Evolutionary conservation across 305 asterid genomes (phyloP).

Genomic region (Fraxinus sp.): DNA sequence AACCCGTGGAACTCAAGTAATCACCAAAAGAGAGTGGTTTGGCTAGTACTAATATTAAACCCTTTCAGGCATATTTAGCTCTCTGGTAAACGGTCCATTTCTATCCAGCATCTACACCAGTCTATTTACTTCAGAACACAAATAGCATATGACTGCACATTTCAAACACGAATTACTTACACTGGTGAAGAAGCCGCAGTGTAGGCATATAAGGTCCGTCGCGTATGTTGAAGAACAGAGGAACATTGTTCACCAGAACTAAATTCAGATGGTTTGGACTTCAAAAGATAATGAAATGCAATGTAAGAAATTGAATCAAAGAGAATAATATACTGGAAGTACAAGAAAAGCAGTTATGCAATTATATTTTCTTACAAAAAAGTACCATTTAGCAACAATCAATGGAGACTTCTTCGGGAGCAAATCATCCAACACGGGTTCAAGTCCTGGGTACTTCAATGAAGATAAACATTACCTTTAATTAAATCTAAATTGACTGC

Average conservation of each 20-base stretch:
- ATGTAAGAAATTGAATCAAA: conserved; percentile 22
- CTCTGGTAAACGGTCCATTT: neutral
- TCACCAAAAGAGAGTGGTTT: neutral
- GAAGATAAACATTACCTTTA: conserved; percentile 12
- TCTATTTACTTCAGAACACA: conserved; percentile 15
- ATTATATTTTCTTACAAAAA: conserved; percentile 12
- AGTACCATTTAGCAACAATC: conserved; percentile 88
- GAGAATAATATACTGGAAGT: conserved; percentile 5
- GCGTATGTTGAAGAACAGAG: conserved; percentile 90
- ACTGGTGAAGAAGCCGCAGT: conserved; percentile 92
- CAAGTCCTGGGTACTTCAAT: conserved; percentile 81
- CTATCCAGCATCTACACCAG: conserved; percentile 5
- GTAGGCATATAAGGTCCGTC: conserved; percentile 99
- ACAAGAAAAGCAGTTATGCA: conserved; percentile 8
- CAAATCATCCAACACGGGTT: conserved; percentile 81
- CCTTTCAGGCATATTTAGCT: neutral
- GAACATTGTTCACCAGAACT: conserved; percentile 92
- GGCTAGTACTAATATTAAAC: neutral
- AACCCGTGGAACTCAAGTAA: neutral
- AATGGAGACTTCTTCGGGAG: conserved; percentile 93
- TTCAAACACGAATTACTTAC: conserved; percentile 43
- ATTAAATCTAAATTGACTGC: conserved; percentile 10
- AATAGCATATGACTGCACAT: neutral
- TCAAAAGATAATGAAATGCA: conserved; percentile 20
- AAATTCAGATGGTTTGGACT: conserved; percentile 95